Evolutionary conservation across 2,329 filamentous ascomycete species (phyloP).

Genomic region (Microsporum audouinii): DNA sequence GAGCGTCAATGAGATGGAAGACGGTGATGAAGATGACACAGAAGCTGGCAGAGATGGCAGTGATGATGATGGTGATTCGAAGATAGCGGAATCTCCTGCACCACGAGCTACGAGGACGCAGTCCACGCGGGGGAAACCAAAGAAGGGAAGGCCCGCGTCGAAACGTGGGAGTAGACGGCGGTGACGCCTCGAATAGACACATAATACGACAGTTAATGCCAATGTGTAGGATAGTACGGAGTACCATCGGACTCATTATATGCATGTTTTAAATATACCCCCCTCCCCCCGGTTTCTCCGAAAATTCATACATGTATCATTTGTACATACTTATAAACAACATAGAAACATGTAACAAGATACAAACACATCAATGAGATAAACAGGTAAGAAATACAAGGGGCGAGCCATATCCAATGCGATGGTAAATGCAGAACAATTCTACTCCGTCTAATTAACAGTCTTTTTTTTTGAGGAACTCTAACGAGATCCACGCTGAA

Average conservation of each 20-base stretch:
- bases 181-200: not conserved
- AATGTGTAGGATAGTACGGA: not conserved
- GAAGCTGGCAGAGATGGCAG: constrained; percentile 28
- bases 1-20: constrained; percentile 29
- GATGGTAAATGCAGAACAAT: not conserved
- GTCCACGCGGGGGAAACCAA: constrained; percentile 20
- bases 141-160: constrained; percentile 24
- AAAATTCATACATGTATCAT: not conserved
- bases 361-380: not conserved
- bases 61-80: constrained; percentile 29
- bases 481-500: not conserved
- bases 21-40: constrained; percentile 31
- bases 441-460: constrained; percentile 3
- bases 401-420: not conserved
- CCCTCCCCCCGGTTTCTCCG: not conserved
- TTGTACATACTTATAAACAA: constrained; percentile 1
- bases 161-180: constrained; percentile 27
- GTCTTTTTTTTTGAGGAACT: not conserved
- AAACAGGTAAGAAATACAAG: not conserved
- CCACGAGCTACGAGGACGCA: constrained; percentile 28
- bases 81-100: constrained; percentile 26
- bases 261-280: not conserved
- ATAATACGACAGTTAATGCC: not conserved
- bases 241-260: not conserved
- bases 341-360: not conserved